Evolutionary conservation across 2,329 filamentous ascomycete genomes (phyloP), one percentile per base, ranked within the genome.

Genomic region (Colletotrichum horii): DNA sequence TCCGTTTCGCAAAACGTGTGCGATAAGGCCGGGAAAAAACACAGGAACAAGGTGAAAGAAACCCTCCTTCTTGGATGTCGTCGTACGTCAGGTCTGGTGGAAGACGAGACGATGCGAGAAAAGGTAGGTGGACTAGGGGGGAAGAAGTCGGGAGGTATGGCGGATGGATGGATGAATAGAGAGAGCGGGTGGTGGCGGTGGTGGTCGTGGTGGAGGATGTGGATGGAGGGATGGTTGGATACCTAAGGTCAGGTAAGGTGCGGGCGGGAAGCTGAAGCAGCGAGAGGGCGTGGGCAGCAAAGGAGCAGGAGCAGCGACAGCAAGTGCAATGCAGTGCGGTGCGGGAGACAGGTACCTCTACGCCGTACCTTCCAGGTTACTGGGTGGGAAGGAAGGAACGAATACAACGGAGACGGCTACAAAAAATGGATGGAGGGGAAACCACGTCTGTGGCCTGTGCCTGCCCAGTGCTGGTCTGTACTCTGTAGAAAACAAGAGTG

Each of bases 1-100:
- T 75, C 24, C 48, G 74, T 74, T 74, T 76, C 74, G 74, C 36
- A 66, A 61, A 28, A 28, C 36, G 71, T 71, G 38, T 75, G 62
- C 69, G 69, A 67, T 34, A 19, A 52, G 62, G 24, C 60, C 28
- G 24, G 55, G 6, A 65, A 38, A 38, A 38, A 58, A 64, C 48
- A 43, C 34, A 60, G 36, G 43, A 16, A 48, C 30, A 66, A 60
- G 38, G 36, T 8, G 24, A 58, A 28, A 76, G 30, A 72, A 61
- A 62, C 61, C 12, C 30, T 67, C 62, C 60, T 71, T 61, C 28
- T 60, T 32, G 67, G 22, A 72, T 58, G 64, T 68, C 43, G 34
- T 52, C 32, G 61, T 52, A 52, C 28, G 28, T 34, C 66, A 70
- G 26, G 28, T 62, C 56, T 61, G 58, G 70, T 48, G 70, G 24